Conservation (phyloP, 495 filamentous ascomycete species). For the Podospora conica region DNA sequence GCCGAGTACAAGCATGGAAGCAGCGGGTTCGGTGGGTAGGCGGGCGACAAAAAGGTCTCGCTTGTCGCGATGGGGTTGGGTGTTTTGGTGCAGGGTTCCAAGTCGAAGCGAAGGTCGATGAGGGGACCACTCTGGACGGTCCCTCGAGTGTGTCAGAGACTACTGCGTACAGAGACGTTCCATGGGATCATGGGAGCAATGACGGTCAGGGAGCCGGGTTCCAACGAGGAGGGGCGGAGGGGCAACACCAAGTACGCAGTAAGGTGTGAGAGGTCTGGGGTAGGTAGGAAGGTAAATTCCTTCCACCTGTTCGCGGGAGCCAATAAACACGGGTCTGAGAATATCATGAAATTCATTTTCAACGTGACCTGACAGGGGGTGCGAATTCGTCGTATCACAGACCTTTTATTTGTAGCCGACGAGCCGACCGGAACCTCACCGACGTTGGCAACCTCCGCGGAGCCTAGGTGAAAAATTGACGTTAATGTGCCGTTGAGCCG, state of each 20-base stretch:
- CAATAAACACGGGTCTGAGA: neutral
- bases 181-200: too few species aligned
- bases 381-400: too few species aligned
- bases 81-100: neutral
- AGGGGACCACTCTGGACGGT: neutral
- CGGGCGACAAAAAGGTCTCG: neutral
- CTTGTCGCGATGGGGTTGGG: neutral
- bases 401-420: neutral
- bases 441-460: too few species aligned
- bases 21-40: neutral
- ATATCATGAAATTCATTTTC: neutral
- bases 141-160: neutral
- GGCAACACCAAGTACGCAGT: too few species aligned
- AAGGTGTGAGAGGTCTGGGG: too few species aligned
- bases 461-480: neutral
- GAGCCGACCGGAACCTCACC: too few species aligned
- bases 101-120: neutral
- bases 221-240: too few species aligned
- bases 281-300: too few species aligned
- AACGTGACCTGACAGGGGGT: neutral
- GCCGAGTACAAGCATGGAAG: neutral
- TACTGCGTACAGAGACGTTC: too few species aligned
- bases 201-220: too few species aligned
- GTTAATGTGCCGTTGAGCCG: neutral
- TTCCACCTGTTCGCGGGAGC: neutral